Base-by-base conservation (phyloP, 2,329 filamentous ascomycete genomes). In the Plectosphaerella sp. region DNA sequence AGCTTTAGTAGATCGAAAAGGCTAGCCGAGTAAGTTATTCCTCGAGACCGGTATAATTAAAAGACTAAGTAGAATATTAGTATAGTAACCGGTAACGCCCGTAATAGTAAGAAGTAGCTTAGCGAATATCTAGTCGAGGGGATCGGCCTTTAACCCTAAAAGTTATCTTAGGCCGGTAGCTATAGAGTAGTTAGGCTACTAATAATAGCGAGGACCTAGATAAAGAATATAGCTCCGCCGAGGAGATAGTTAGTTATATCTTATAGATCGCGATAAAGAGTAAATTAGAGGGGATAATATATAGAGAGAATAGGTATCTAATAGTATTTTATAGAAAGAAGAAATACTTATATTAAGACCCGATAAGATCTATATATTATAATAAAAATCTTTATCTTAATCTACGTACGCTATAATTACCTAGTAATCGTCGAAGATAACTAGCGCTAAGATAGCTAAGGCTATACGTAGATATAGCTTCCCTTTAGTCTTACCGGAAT, bases 1-100 rank as follows among this genome's bases (percentile, higher is more conserved):
- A 53, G 36, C 51, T 57, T n/a, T 57, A 47, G 33, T 58, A 55
- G 2, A 58, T 25, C 2, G 43, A 37, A 7, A 58, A 57, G 2
- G 45, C 55, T 46, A 49, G 3, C 49, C 55, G 18, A 58, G 43
- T 10, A 58, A 16, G 18, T 49, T 55, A 15, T 58, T 55, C 25
- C 56, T 49, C 0, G 52, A 53, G 4, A 57, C 49, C 1, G 56
- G 56, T 7, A 58, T 55, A 1, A 58, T 42, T 14, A 55, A 39
- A 1, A 58, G 42, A 3, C 56, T 55, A 1, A 58, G 46, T 1
- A 57, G 41, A 3, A 57, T 51, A 25, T 57, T 55, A n/a, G 55
- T 52, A 9, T 55, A 56, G 36, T 58, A 55, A 1, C 55, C 55
- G 2, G 54, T 52, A 1, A 58, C 41, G 3, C 54, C 56, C 6